Percentiles rank a stretch among this genome's conserved stretches.
phyloP scores from a whole-genome alignment of 306 rosid species.

The Trichosanthes cucumerina region DNA sequence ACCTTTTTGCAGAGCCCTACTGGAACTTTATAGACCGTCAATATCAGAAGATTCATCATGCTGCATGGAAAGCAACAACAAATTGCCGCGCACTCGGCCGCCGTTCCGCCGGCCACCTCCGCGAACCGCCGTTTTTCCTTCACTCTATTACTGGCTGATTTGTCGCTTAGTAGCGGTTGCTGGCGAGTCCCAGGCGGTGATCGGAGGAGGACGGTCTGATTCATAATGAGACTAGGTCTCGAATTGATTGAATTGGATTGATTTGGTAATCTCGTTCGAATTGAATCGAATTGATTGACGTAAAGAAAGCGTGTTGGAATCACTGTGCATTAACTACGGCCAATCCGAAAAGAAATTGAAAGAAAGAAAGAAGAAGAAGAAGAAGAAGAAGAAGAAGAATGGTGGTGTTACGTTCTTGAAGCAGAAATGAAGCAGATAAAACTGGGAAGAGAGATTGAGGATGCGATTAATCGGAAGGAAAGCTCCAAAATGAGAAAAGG shows the following conservation, averaged over 20 bases:
- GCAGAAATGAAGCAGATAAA: neutral
- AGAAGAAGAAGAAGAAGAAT: neutral
- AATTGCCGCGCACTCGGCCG: constrained; percentile 78
- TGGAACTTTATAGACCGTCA: constrained; percentile 48
- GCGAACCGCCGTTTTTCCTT: constrained; percentile 22
- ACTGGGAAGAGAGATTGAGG: neutral
- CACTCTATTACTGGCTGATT: neutral
- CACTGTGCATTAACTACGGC: neutral
- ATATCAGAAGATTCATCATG: constrained; percentile 35
- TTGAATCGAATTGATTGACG: too few relatives aligned
- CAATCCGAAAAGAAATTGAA: neutral
- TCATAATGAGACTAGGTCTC: constrained; percentile 13
- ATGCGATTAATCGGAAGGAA: neutral
- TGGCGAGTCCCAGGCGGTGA: constrained; percentile 6
- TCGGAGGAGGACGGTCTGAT: constrained; percentile 2
- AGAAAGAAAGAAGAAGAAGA: too few relatives aligned
- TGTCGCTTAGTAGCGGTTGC: neutral
- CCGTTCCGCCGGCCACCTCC: constrained; percentile 48
- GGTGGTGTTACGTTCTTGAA: neutral
- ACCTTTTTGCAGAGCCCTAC: constrained; percentile 37
- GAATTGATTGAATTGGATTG: neutral
- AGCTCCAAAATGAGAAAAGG: neutral
- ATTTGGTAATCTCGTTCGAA: too few relatives aligned
- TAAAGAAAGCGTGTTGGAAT: neutral
- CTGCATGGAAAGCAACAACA: constrained; percentile 74